phyloP scores from a whole-genome alignment of 148 eudicot genomes.

The Rheum nobile region DNA sequence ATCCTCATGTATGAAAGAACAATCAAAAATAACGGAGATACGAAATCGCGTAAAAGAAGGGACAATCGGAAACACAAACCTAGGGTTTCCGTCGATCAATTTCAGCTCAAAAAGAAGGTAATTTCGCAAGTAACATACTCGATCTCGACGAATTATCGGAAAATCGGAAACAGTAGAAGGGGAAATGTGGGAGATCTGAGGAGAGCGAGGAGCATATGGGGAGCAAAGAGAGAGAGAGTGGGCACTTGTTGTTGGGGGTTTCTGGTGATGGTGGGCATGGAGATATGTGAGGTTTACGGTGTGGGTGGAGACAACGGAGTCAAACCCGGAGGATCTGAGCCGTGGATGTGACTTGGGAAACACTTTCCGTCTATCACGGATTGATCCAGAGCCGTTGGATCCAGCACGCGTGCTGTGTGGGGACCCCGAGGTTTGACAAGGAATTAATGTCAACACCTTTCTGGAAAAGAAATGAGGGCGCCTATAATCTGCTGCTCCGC shows the following conservation, averaged over 20 bases:
- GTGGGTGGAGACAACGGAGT: conserved; percentile 13
- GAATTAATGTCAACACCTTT: not conserved
- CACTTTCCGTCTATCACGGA: conserved; percentile 18
- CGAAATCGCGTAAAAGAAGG: not conserved
- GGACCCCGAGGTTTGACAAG: conserved; percentile 13
- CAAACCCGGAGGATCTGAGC: conserved; percentile 18
- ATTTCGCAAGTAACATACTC: not conserved
- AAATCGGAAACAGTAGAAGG: not conserved
- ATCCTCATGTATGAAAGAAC: not conserved
- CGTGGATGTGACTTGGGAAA: conserved; percentile 23
- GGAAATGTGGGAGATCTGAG: conserved; percentile 4
- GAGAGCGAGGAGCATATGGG: not conserved
- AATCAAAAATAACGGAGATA: not conserved
- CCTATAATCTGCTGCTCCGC: not conserved
- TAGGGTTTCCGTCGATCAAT: conserved; percentile 6
- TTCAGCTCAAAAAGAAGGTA: not conserved
- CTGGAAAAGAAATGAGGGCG: not conserved
- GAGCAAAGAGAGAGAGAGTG: not conserved
- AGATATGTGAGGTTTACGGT: not conserved
- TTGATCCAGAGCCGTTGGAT: conserved; percentile 19
- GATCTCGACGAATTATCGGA: not conserved
- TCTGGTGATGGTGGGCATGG: not conserved
- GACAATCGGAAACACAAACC: not conserved
- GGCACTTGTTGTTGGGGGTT: not conserved
- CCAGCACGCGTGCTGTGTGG: conserved; percentile 33